Base-by-base conservation (phyloP, 257 asterid species). In the Petunia secreta region DNA sequence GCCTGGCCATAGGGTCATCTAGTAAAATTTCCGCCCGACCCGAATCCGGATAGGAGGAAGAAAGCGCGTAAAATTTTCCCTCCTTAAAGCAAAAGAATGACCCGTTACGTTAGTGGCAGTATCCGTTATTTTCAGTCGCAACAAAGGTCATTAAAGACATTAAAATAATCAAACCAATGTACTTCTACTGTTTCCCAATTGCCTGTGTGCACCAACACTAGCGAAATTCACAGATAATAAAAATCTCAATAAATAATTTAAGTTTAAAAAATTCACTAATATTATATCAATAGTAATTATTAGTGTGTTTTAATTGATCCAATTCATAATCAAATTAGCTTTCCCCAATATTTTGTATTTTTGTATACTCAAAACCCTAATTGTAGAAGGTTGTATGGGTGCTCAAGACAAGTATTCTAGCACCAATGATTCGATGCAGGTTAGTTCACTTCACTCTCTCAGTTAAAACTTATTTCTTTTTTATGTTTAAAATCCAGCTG, bases 341-440 rank as follows among this genome's bases (percentile, higher is more conserved):
- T 59, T 53, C 44, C 68, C 75, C 66, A 65, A n/a, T 50, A 50
- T 63, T 39, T 79, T 67, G 6, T 64, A 25, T 25, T 81, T 64
- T 65, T 83, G 55, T 74, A 55, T 75, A 3, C 38, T 68, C 55
- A 55, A 90, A 90, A 93, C 96, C 97, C 98, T 93, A 91, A 87
- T 89, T 87, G 81, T 79, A 11, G 81, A 79, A 68, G 63, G 46
- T 66, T 75, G 73, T 64, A 87, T 87, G 90, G 90, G 85, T 68
- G 87, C 86, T 74, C 90, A 79, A 79, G 90, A 87, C 74, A 87
- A 83, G 84, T 68, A 85, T 37, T 82, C 83, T 55, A 79, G 69
- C 78, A 40, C 69, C 48, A 84, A 81, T 68, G 78, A 80, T 65
- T 82, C 86, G 86, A 83, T 87, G 85, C 90, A 87, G 90, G 90